These are phyloP conservation scores for Kernera saxatilis DNA, from an alignment of 345 rosid genomes.

Conservation along the genomic window DNA sequence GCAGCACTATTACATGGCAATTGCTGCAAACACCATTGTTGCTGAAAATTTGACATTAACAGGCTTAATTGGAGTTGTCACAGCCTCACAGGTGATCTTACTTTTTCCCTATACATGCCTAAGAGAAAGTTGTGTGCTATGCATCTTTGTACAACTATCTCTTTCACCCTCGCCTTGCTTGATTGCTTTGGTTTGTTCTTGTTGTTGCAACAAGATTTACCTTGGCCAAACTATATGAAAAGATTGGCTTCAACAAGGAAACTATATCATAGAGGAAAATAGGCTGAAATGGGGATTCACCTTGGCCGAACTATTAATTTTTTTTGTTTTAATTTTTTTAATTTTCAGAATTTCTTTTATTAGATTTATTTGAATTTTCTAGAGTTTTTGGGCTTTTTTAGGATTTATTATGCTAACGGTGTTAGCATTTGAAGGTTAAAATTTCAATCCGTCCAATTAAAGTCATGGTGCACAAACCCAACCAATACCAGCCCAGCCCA, in stretches of 20 bases:
- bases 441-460: too few species aligned
- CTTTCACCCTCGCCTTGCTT: background rate
- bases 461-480: too few species aligned
- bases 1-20: constrained; percentile 97
- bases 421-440: too few species aligned
- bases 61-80: constrained; percentile 90
- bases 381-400: too few species aligned
- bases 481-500: too few species aligned
- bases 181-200: constrained; percentile 11
- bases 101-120: background rate
- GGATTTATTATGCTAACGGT: too few species aligned
- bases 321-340: too few species aligned
- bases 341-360: too few species aligned
- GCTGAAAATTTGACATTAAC: constrained; percentile 84
- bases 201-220: constrained; percentile 64
- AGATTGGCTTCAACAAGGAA: constrained; percentile 90
- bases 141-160: background rate
- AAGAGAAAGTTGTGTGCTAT: constrained; percentile 1
- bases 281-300: too few species aligned
- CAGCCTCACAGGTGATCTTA: constrained; percentile 64
- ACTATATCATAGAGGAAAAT: constrained; percentile 87
- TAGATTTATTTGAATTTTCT: too few species aligned
- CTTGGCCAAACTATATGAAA: constrained; percentile 78
- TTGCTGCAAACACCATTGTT: constrained; percentile 71
- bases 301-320: too few species aligned